phyloP scores from a whole-genome alignment of 2,329 filamentous ascomycete genomes.

The Scolecobasidium constrictum region DNA sequence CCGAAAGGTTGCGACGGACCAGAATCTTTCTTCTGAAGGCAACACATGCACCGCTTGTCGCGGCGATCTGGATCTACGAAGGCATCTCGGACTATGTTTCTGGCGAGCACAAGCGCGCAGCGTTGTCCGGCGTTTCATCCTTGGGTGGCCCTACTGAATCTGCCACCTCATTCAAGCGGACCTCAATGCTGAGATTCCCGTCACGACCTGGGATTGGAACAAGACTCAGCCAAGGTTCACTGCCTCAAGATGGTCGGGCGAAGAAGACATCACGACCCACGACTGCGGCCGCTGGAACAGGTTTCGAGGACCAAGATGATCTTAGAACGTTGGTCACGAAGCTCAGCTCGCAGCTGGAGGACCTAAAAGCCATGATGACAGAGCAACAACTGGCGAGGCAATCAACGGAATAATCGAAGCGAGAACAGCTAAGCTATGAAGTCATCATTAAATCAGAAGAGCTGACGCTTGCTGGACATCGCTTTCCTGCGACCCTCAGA shows the following conservation, averaged over 20 bases:
- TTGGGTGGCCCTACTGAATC: conserved; percentile 6
- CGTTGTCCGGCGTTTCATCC: conserved; percentile 3
- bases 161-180: conserved; percentile 6
- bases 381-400: conserved; percentile 16
- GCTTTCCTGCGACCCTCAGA: not conserved
- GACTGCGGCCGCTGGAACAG: not conserved
- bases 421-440: not conserved
- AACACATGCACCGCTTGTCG: conserved; percentile 57
- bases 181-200: conserved; percentile 6
- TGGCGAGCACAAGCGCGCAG: conserved; percentile 7
- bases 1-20: conserved; percentile 50
- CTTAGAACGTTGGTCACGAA: conserved; percentile 26
- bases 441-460: not conserved
- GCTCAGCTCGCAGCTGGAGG: conserved; percentile 27
- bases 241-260: not conserved
- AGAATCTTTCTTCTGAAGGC: conserved; percentile 48
- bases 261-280: not conserved
- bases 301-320: conserved; percentile 11
- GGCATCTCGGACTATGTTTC: conserved; percentile 19
- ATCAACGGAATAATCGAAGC: not conserved
- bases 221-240: conserved; percentile 2
- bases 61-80: conserved; percentile 59
- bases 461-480: not conserved
- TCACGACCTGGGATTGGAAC: too few relatives aligned
- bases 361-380: conserved; percentile 27